phyloP scores from a whole-genome alignment of 2,329 filamentous ascomycete species.

The Calonectria multiphialidica region DNA sequence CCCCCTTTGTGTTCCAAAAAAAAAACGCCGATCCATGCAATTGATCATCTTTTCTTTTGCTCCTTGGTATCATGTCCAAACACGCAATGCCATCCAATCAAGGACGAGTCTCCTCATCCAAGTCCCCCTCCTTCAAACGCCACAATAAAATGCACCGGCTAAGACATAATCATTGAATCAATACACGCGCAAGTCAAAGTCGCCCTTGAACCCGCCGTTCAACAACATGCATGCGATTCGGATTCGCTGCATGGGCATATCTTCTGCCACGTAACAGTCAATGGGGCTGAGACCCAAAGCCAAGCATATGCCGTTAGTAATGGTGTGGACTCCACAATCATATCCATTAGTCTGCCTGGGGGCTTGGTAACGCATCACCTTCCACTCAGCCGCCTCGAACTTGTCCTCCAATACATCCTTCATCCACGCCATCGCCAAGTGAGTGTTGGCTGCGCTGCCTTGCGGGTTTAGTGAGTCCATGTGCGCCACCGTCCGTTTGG shows the following conservation, averaged over 20 bases:
- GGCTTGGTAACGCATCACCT: constrained; percentile 60
- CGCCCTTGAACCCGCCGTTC: constrained; percentile 74
- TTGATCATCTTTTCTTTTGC: constrained; percentile 19
- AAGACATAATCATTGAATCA: constrained; percentile 34
- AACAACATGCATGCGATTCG: constrained; percentile 75
- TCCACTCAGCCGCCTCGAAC: constrained; percentile 73
- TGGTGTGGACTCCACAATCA: constrained; percentile 84
- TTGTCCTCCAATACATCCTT: constrained; percentile 64
- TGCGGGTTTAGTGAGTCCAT: constrained; percentile 72
- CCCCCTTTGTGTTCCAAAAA: constrained; percentile 24
- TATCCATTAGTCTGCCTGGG: constrained; percentile 74
- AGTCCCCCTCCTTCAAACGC: constrained; percentile 31
- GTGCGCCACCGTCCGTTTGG: constrained; percentile 71
- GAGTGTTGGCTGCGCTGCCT: constrained; percentile 55
- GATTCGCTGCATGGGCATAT: constrained; percentile 71
- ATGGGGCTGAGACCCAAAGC: constrained; percentile 65
- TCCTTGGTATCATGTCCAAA: constrained; percentile 40
- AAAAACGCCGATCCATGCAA: constrained; percentile 38
- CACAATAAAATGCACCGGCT: constrained; percentile 23
- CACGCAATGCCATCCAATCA: constrained; percentile 31
- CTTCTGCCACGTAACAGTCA: constrained; percentile 60
- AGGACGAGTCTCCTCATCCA: constrained; percentile 8
- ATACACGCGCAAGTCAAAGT: constrained; percentile 64
- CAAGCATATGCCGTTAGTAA: constrained; percentile 78
- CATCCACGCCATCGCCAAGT: constrained; percentile 66